Conservation (phyloP, 805 yeast species). For the Candida silvicultrix region DNA sequence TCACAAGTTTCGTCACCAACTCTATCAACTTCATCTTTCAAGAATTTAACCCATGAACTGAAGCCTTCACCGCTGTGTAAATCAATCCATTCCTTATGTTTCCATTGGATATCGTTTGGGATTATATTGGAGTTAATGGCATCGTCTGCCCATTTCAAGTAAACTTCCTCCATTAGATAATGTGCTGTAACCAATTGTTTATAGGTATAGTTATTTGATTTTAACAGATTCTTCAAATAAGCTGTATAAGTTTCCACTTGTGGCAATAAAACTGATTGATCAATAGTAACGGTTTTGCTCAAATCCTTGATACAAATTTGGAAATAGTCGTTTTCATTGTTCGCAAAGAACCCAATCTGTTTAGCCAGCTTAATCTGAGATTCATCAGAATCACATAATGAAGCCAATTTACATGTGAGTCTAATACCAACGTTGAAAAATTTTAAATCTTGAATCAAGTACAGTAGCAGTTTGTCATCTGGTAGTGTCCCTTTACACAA, state of each 20-base stretch:
- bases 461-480: slow-evolving; percentile 35
- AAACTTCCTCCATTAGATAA: slow-evolving; percentile 44
- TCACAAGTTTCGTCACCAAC: slow-evolving; percentile 25
- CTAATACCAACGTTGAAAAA: slow-evolving; percentile 38
- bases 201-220: slow-evolving; percentile 25
- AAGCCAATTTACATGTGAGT: slow-evolving; percentile 37
- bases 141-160: slow-evolving; percentile 45
- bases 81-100: slow-evolving; percentile 44
- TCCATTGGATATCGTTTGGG: slow-evolving; percentile 32
- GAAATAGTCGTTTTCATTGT: slow-evolving; percentile 44
- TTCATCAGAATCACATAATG: slow-evolving; percentile 33
- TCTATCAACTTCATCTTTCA: slow-evolving; percentile 35
- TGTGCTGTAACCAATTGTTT: slow-evolving; percentile 35
- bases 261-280: slow-evolving; percentile 17
- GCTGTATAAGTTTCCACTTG: slow-evolving; percentile 33
- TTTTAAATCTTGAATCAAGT: slow-evolving; percentile 42
- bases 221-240: slow-evolving; percentile 26
- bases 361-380: slow-evolving; percentile 37
- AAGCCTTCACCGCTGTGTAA: slow-evolving; percentile 45
- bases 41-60: slow-evolving; percentile 40
- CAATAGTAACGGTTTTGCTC: slow-evolving; percentile 16
- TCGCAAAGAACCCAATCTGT: slow-evolving; percentile 44
- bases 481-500: slow-evolving; percentile 39
- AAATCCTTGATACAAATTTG: slow-evolving; percentile 25
- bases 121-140: slow-evolving; percentile 23